Conservation (phyloP, 176 grass and related monocot species). For the Juncus inflexus region DNA sequence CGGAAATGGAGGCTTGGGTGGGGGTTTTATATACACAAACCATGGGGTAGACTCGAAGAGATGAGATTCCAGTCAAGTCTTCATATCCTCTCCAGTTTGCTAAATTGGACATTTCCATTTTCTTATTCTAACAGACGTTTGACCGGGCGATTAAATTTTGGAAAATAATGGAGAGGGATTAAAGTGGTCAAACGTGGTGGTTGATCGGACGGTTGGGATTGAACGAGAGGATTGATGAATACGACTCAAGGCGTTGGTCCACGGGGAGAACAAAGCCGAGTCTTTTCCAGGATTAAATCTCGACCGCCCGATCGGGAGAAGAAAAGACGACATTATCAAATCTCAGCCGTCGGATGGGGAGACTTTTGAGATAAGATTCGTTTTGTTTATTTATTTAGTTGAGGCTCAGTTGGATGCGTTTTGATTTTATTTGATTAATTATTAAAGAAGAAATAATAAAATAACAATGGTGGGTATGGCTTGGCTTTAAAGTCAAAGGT, state of each 20-base stretch:
- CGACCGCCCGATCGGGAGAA: too few relatives aligned
- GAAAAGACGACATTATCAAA: neutral
- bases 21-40: slow-evolving; percentile 27
- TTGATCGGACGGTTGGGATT: slow-evolving; percentile 26
- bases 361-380: slow-evolving; percentile 27
- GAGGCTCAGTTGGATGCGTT: slow-evolving; percentile 11
- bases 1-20: neutral
- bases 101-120: too few relatives aligned
- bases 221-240: neutral
- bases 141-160: too few relatives aligned
- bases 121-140: too few relatives aligned
- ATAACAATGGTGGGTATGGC: neutral
- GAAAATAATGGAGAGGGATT: too few relatives aligned
- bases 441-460: slow-evolving; percentile 11
- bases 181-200: too few relatives aligned
- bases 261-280: neutral
- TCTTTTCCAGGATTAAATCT: neutral
- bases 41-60: neutral
- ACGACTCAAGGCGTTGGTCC: slow-evolving; percentile 23
- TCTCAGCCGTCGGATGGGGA: slow-evolving; percentile 5
- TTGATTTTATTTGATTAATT: neutral
- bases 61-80: neutral
- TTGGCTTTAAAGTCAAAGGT: slow-evolving; percentile 43
- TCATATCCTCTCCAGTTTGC: neutral
- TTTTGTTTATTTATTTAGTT: slow-evolving; percentile 18